Base-by-base conservation (phyloP, 768 basidiomycete genomes). In the Pleurotus ostreatus region DNA sequence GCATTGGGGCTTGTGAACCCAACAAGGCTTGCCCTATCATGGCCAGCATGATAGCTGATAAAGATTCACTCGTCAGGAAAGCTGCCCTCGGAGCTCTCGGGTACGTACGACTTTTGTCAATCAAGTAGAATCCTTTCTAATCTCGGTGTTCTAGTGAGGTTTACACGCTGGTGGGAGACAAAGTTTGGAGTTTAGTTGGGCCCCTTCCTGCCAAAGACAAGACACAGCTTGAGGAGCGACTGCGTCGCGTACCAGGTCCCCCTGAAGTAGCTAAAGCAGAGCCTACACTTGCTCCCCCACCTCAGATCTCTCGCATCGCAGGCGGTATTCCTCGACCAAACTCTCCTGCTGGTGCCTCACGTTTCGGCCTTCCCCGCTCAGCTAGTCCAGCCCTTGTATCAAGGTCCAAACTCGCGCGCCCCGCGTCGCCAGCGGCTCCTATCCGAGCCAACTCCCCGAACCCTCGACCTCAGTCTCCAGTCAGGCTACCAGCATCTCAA, bases 171-270 rank as follows among this genome's bases (percentile, higher is more conserved):
- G 81, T 90, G 16, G 94, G 94, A 16, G 94, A 96, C 63, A 88
- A 85, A 62, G 82, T 94, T 11, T 95, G 90, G 91, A 73, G 80
- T 9, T 70, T 88, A 8, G 89, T 94, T 44, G 92, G 92, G 1
- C 62, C 77, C 7, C 73, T 97, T 25, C 80, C 87, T 45, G 75
- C 89, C 4, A 96, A 96, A 68, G 94, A 95, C 65, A 94, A 90
- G 65, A 93, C 92, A 7, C 92, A 94, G 64, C 80, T 97, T 26
- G 94, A 96, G 69, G 94, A 95, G 65, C 82, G 92, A 6, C 72
- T 97, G 25, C 86, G 90, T 46, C 87, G 92, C 34, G 83, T 92
- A n/a, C 75, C 85, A 26, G 87, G 86, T 5, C 83, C 88, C 30
- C 82, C 48, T 18, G 57, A 81, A 26, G 71, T 72, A 60, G 75